Evolutionary conservation across 129 eudicot species (phyloP), one percentile per base, ranked within the genome.

Genomic region (Lonicera japonica): DNA sequence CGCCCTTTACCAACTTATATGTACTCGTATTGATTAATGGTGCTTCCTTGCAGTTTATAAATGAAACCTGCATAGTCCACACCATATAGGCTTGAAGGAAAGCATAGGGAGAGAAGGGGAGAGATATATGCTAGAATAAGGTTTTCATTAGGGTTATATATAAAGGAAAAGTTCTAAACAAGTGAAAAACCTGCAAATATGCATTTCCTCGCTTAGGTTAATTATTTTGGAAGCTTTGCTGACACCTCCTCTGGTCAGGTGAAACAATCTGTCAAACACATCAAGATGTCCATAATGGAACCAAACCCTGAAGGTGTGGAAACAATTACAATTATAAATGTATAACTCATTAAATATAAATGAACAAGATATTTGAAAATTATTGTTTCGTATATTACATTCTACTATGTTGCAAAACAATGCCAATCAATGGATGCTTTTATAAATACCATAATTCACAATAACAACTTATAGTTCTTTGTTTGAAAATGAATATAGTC

Each of bases 281-380:
- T 91, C 98, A 39, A 95, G 98, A 78, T 91, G 96, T 63, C 98
- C 98, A 56, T 91, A 91, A 78, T 91, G 98, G 78, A 91, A 91
- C 58, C 98, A 85, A 23, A 91, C 98, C 83, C 98, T 91, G 83
- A 64, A 50, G 20, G 56, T 38, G 29, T 79, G 18, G 39, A 36
- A 23, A 45, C 58, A 58, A 57, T 13, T 34, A 24, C 41, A 79
- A 50, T 45, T 22, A 48, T 21, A 16, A 19, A 21, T 60, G 40
- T 70, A 21, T 25, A 54, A 34, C 21, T 23, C 8, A 23, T 22
- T 36, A 23, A 20, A 21, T 0, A 34, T 39, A 38, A 36, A 25
- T 16, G 62, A 63, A 63, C 57, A 54, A 21, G 11, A 51, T 50
- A 69, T 38, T 38, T 38, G 43, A 38, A 10, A 38, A 38, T 5